Percentiles rank a stretch among this genome's conserved stretches.
Conservation (phyloP, 768 basidiomycete genomes). For the Boletus rufocinnamomeus region DNA sequence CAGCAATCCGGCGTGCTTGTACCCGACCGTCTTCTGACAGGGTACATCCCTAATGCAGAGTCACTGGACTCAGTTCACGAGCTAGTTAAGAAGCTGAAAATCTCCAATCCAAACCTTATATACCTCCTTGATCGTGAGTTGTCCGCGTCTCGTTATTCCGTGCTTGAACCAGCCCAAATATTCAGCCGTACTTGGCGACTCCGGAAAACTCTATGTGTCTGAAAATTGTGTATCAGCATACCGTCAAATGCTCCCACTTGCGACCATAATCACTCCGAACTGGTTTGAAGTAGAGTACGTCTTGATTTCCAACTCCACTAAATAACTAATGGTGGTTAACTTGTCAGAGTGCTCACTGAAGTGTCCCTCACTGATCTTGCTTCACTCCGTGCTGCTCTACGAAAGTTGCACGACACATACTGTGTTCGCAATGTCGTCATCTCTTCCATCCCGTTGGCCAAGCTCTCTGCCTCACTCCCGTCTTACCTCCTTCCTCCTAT, state of each 20-base stretch:
- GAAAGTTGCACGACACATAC: constrained; percentile 73
- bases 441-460: constrained; percentile 79
- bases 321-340: background rate
- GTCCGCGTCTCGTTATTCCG: background rate
- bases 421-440: constrained; percentile 86
- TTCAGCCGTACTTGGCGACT: constrained; percentile 92
- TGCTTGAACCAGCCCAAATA: background rate
- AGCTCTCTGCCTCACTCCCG: constrained; percentile 61
- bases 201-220: constrained; percentile 86
- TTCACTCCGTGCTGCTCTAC: constrained; percentile 69
- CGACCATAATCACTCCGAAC: constrained; percentile 95
- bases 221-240: constrained; percentile 87
- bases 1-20: constrained; percentile 72
- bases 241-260: constrained; percentile 71
- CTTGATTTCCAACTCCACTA: background rate
- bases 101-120: constrained; percentile 58
- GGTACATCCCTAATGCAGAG: constrained; percentile 87
- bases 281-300: constrained; percentile 95
- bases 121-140: constrained; percentile 91
- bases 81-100: constrained; percentile 61
- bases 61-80: constrained; percentile 67
- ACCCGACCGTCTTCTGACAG: constrained; percentile 78
- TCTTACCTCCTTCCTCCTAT: constrained; percentile 38
- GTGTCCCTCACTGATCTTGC: constrained; percentile 62
- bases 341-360: constrained; percentile 70